A percentile compares a stretch with the other conserved stretches of the same genome.
Conservation (phyloP, 2,329 filamentous ascomycete genomes). For the Cordyceps cateniannulata region DNA sequence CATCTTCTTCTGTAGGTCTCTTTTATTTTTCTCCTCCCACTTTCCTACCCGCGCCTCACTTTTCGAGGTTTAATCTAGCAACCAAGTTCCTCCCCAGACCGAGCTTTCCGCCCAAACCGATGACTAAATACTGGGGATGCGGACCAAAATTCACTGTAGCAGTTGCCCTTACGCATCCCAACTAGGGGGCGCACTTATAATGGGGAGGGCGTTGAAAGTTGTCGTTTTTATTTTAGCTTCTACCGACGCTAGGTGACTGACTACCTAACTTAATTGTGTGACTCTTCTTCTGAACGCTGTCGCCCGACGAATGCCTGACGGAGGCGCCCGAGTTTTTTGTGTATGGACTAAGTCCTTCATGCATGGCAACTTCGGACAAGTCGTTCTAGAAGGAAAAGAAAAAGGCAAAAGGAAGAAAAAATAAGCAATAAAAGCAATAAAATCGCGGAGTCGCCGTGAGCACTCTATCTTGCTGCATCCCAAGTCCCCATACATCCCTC, state of each 20-base stretch:
- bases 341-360: background rate
- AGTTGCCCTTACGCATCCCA: constrained; percentile 6
- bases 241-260: too few species aligned
- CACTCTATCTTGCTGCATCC: background rate
- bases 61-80: too few species aligned
- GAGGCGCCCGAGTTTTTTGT: background rate
- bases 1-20: background rate
- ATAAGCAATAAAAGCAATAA: background rate
- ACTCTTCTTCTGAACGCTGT: background rate
- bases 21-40: background rate
- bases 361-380: background rate
- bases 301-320: background rate
- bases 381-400: background rate
- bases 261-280: background rate
- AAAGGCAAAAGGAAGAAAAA: background rate
- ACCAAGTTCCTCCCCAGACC: background rate
- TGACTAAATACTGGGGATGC: too few species aligned
- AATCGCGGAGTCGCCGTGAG: background rate
- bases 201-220: too few species aligned
- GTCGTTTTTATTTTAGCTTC: too few species aligned
- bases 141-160: background rate
- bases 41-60: constrained; percentile 1
- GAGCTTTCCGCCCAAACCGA: background rate
- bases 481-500: background rate
- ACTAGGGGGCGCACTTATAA: background rate